These are phyloP conservation scores for Nepenthes mirabilis DNA, from an alignment of 148 eudicot species.

Conservation along the genomic window DNA sequence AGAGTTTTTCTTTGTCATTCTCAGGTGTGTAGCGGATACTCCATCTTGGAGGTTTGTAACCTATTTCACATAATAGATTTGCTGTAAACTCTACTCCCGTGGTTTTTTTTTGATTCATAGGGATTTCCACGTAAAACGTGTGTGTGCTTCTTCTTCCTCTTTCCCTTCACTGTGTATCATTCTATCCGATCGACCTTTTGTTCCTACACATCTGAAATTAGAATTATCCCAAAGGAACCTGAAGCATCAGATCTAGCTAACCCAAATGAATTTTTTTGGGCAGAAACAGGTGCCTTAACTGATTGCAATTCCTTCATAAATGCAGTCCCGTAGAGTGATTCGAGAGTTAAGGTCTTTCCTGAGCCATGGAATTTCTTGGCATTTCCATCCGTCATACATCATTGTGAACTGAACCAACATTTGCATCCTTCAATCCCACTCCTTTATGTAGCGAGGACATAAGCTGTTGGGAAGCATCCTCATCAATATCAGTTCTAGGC, in stretches of 20 bases:
- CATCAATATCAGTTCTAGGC: slow-evolving; percentile 27
- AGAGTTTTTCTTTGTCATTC: too few relatives aligned
- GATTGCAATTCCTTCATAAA: slow-evolving; percentile 89
- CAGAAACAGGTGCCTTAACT: slow-evolving; percentile 58
- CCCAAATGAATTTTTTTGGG: slow-evolving; percentile 36
- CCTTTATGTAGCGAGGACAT: slow-evolving; percentile 72
- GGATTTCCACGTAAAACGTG: too few relatives aligned
- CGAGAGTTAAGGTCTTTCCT: slow-evolving; percentile 52
- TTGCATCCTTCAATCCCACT: slow-evolving; percentile 14
- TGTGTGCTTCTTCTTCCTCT: too few relatives aligned
- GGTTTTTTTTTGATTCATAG: too few relatives aligned
- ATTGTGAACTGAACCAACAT: slow-evolving; percentile 9
- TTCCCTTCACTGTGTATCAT: too few relatives aligned
- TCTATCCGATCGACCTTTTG: too few relatives aligned
- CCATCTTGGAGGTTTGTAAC: too few relatives aligned
- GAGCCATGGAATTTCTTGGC: slow-evolving; percentile 15
- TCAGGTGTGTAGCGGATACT: too few relatives aligned
- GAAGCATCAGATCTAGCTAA: slow-evolving; percentile 25
- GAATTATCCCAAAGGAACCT: slow-evolving; percentile 16
- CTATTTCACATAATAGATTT: too few relatives aligned
- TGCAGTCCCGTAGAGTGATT: slow-evolving; percentile 79
- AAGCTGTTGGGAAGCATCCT: slow-evolving; percentile 66
- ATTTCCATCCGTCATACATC: slow-evolving; percentile 17
- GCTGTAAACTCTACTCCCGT: too few relatives aligned
- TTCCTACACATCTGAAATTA: slow-evolving; percentile 11